phyloP scores from a whole-genome alignment of 306 rosid species.

The Echinosophora koreensis region DNA sequence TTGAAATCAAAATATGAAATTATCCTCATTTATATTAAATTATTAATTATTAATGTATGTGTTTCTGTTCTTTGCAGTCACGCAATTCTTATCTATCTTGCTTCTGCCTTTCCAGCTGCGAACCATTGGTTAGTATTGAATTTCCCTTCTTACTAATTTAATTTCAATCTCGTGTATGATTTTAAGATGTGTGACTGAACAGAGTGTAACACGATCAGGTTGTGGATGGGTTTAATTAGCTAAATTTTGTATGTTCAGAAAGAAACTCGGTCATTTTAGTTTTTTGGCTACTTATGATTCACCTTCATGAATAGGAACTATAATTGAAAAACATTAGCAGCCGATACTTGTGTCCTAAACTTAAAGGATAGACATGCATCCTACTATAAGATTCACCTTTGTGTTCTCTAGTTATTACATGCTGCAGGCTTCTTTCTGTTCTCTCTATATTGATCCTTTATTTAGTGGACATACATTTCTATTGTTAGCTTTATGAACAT shows the following conservation, averaged over 20 bases:
- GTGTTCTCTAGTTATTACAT: not conserved
- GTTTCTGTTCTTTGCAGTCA: slow-evolving; percentile 66
- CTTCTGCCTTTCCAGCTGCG: slow-evolving; percentile 78
- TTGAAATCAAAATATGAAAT: not conserved
- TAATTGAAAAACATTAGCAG: slow-evolving; percentile 2
- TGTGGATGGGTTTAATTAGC: slow-evolving; percentile 14
- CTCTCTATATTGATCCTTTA: slow-evolving; percentile 1
- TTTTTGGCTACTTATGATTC: slow-evolving; percentile 28
- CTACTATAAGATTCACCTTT: slow-evolving; percentile 3
- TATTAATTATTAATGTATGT: not conserved
- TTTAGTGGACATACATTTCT: slow-evolving; percentile 30
- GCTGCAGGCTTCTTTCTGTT: slow-evolving; percentile 30
- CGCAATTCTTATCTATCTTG: slow-evolving; percentile 82
- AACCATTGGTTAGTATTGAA: slow-evolving; percentile 79
- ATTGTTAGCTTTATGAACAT: not conserved
- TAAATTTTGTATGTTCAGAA: not conserved
- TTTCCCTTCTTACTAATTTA: slow-evolving; percentile 30
- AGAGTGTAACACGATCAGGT: slow-evolving; percentile 1
- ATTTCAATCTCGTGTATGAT: not conserved
- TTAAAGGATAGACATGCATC: not conserved
- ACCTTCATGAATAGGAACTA: slow-evolving; percentile 23
- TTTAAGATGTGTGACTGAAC: slow-evolving; percentile 8
- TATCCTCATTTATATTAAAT: not conserved
- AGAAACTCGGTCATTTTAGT: not conserved
- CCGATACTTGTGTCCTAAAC: slow-evolving; percentile 7